Evolutionary conservation across 176 grass and related monocot species (phyloP).

Genomic region (Carex kokanica): DNA sequence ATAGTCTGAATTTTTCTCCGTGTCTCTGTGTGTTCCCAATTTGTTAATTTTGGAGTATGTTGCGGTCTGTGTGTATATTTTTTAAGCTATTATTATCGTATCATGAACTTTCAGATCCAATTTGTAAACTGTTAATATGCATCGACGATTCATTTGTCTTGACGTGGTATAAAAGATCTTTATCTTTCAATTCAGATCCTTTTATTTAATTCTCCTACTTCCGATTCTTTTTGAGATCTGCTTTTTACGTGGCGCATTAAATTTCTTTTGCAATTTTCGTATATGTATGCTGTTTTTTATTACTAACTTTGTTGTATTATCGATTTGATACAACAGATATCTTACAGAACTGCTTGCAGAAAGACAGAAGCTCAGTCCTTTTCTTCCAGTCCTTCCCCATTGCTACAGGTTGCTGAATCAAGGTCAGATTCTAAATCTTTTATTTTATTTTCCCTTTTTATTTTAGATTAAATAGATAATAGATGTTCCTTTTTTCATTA

Average conservation of each 20-base stretch:
- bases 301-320: neutral
- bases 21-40: neutral
- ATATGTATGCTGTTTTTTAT: neutral
- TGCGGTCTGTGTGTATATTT: neutral
- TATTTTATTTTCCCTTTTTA: neutral
- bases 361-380: conserved; percentile 83
- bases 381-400: conserved; percentile 73
- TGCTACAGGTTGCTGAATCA: conserved; percentile 79
- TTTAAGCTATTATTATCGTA: neutral
- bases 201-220: conserved; percentile 3
- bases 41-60: neutral
- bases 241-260: neutral
- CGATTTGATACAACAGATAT: conserved; percentile 55
- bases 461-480: neutral
- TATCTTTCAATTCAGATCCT: neutral
- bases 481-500: neutral
- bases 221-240: conserved; percentile 7
- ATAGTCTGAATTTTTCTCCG: conserved; percentile 1
- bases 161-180: conserved; percentile 3
- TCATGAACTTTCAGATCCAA: conserved; percentile 10
- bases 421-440: conserved; percentile 46
- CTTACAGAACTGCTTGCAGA: conserved; percentile 81
- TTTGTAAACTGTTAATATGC: neutral
- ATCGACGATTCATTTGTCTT: neutral
- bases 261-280: conserved; percentile 10